phyloP scores from a whole-genome alignment of 345 rosid genomes.

The Dovyalis caffra region DNA sequence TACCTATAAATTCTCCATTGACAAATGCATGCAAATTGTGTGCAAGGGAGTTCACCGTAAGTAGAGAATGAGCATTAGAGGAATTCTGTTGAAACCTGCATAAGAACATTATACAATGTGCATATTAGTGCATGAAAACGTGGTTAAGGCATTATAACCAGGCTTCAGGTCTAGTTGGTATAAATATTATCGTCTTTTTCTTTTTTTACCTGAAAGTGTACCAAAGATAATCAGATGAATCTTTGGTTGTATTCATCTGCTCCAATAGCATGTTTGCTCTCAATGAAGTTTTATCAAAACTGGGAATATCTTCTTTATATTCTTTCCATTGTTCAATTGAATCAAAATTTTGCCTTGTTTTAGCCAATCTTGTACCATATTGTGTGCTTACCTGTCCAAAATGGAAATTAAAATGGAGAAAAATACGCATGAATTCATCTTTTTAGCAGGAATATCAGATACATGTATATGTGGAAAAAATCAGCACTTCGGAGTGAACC shows the following conservation, averaged over 20 bases:
- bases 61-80: constrained; percentile 28
- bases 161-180: background rate
- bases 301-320: constrained; percentile 46
- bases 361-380: constrained; percentile 42
- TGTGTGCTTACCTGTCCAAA: constrained; percentile 46
- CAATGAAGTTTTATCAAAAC: constrained; percentile 38
- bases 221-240: constrained; percentile 75
- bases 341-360: constrained; percentile 36
- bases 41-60: constrained; percentile 45
- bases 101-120: background rate
- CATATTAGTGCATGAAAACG: background rate
- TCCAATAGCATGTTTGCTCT: constrained; percentile 52
- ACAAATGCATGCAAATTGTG: constrained; percentile 60
- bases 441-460: background rate
- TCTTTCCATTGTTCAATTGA: constrained; percentile 48
- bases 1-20: constrained; percentile 52
- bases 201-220: constrained; percentile 47
- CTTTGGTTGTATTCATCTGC: constrained; percentile 60
- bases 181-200: background rate
- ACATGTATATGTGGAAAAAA: background rate
- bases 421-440: background rate
- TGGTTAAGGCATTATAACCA: background rate
- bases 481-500: background rate
- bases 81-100: constrained; percentile 39
- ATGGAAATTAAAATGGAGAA: background rate